phyloP scores from a whole-genome alignment of 306 rosid genomes.

The Prunus mume region DNA sequence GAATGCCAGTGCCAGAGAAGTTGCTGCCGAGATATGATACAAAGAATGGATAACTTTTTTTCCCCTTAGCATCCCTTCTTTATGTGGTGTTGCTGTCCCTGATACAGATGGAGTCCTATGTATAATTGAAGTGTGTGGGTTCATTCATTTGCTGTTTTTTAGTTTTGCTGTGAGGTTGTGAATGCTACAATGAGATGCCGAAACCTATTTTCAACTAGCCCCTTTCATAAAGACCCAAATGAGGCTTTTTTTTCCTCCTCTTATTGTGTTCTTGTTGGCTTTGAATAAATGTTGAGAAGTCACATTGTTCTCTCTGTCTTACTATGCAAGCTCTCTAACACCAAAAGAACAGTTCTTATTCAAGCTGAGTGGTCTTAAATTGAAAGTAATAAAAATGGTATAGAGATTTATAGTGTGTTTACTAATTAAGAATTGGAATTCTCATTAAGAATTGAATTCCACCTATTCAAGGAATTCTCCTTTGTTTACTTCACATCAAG shows the following conservation, averaged over 20 bases:
- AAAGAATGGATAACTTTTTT: not conserved
- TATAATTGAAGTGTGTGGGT: constrained; percentile 25
- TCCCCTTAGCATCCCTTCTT: not conserved
- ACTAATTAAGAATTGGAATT: no score
- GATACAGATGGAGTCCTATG: constrained; percentile 17
- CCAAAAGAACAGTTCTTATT: no score
- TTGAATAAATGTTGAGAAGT: constrained; percentile 21
- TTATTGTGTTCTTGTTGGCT: constrained; percentile 14
- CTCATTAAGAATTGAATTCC: no score
- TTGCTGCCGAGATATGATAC: constrained; percentile 51
- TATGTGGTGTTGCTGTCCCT: constrained; percentile 1
- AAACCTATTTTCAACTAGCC: constrained; percentile 23
- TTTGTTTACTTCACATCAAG: no score
- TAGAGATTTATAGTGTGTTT: no score
- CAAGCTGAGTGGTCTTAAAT: no score
- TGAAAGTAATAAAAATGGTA: not conserved
- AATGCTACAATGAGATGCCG: constrained; percentile 38
- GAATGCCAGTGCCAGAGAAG: constrained; percentile 43
- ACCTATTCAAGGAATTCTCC: no score
- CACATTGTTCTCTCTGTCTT: not conserved
- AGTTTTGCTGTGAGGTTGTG: constrained; percentile 31
- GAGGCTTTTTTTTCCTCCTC: constrained; percentile 13
- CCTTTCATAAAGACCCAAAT: constrained; percentile 2
- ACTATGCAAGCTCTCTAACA: no score
- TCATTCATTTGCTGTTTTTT: constrained; percentile 30